These are phyloP conservation scores for Lasiosphaeriaceae sp. DNA, from an alignment of 495 filamentous ascomycete species.

Conservation along the genomic window DNA sequence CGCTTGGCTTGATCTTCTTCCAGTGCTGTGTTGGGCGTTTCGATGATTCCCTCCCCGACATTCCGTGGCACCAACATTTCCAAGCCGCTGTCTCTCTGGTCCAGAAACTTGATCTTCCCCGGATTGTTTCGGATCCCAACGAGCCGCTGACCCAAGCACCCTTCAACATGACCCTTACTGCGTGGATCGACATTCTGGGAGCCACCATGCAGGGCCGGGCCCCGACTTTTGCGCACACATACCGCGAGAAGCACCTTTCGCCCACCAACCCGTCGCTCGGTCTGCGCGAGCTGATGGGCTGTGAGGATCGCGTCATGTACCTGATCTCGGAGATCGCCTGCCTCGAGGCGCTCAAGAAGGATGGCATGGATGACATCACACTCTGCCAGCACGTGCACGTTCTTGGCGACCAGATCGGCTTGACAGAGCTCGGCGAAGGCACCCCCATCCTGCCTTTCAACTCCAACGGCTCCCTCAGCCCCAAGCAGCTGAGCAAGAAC, in stretches of 20 bases:
- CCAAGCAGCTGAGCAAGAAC: slow-evolving; percentile 76
- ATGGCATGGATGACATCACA: slow-evolving; percentile 75
- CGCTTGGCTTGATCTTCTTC: slow-evolving; percentile 96
- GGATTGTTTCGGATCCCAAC: slow-evolving; percentile 53
- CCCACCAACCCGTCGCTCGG: slow-evolving; percentile 63
- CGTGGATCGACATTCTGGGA: slow-evolving; percentile 97
- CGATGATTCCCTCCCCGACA: slow-evolving; percentile 85
- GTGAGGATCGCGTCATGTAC: slow-evolving; percentile 97
- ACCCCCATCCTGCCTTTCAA: slow-evolving; percentile 53
- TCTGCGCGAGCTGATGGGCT: slow-evolving; percentile 92
- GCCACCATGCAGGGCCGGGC: slow-evolving; percentile 85
- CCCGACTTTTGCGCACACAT: slow-evolving; percentile 84
- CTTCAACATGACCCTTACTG: slow-evolving; percentile 91
- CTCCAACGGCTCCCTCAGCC: slow-evolving; percentile 69
- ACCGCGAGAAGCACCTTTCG: slow-evolving; percentile 83
- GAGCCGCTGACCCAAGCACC: slow-evolving; percentile 61
- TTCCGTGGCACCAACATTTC: slow-evolving; percentile 96
- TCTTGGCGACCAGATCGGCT: slow-evolving; percentile 75
- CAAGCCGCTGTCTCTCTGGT: slow-evolving; percentile 82
- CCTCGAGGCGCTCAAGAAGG: slow-evolving; percentile 79
- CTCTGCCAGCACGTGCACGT: slow-evolving; percentile 80
- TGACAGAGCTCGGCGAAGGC: slow-evolving; percentile 61
- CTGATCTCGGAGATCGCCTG: slow-evolving; percentile 96
- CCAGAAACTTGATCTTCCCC: slow-evolving; percentile 75
- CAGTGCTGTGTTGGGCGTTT: slow-evolving; percentile 86